Conservation (phyloP, 225 moss, liverwort and hornwort genomes). For the Pseudisothecium myosuroides region DNA sequence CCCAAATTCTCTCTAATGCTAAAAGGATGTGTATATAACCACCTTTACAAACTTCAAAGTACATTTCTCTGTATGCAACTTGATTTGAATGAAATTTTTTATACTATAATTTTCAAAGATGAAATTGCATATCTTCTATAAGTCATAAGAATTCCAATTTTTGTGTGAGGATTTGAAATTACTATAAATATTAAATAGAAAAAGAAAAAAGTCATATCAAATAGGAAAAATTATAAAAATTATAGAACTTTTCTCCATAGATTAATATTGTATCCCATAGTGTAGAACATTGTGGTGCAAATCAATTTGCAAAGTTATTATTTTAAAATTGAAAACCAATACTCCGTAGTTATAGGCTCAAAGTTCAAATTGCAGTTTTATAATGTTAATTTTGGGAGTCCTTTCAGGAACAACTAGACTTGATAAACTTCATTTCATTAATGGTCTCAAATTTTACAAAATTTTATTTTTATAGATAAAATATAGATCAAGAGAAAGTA, state of each 20-base stretch:
- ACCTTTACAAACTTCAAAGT: not conserved
- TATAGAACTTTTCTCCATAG: rapidly evolving
- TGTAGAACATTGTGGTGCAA: not conserved
- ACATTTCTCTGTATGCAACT: not conserved
- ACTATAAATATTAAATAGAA: not conserved
- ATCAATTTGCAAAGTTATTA: not conserved
- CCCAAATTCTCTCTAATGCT: too few relatives aligned
- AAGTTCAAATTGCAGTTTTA: not conserved
- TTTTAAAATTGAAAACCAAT: too few relatives aligned
- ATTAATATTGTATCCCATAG: not conserved
- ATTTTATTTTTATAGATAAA: not conserved
- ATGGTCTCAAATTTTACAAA: not conserved
- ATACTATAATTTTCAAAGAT: not conserved
- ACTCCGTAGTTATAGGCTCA: not conserved
- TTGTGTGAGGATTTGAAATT: not conserved
- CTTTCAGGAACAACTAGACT: not conserved
- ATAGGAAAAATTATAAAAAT: not conserved
- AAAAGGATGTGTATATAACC: not conserved
- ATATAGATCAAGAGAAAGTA: not conserved
- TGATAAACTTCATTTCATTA: not conserved
- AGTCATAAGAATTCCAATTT: not conserved
- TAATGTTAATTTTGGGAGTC: not conserved
- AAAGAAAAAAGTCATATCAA: not conserved
- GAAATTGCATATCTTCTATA: not conserved
- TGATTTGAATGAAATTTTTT: not conserved